Percentiles rank a stretch among this genome's conserved stretches.
Evolutionary conservation across 2,329 filamentous ascomycete genomes (phyloP).

Genomic region (Colletotrichum noveboracense): DNA sequence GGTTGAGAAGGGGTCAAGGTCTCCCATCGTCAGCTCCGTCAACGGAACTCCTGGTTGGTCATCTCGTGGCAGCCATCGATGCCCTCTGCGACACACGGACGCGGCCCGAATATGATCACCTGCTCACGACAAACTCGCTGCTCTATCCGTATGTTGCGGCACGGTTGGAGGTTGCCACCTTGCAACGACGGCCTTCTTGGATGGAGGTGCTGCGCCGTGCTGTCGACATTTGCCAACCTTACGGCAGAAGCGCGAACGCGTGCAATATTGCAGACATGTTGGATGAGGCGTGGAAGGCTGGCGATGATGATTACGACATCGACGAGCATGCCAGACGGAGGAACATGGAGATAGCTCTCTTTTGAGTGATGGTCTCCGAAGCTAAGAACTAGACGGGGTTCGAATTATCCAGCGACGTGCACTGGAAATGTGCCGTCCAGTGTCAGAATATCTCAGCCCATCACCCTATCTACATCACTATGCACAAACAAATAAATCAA

Average conservation of each 20-base stretch:
- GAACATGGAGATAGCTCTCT: constrained; percentile 7
- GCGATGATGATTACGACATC: constrained; percentile 9
- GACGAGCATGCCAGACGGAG: neutral
- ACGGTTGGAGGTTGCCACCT: constrained; percentile 25
- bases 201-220: neutral
- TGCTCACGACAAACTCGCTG: constrained; percentile 24
- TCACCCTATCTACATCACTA: neutral
- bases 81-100: neutral
- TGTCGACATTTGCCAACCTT: neutral
- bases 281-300: neutral
- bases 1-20: neutral
- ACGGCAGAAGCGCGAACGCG: neutral
- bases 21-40: neutral
- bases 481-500: neutral
- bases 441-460: neutral
- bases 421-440: neutral
- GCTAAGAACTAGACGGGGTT: neutral
- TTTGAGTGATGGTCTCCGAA: neutral
- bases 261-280: neutral
- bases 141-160: constrained; percentile 29
- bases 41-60: neutral
- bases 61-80: neutral
- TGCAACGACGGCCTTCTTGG: constrained; percentile 14
- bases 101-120: neutral
- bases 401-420: neutral